These are phyloP conservation scores for Trichophyton mentagrophytes DNA, from an alignment of 2,329 filamentous ascomycete species.

Conservation along the genomic window DNA sequence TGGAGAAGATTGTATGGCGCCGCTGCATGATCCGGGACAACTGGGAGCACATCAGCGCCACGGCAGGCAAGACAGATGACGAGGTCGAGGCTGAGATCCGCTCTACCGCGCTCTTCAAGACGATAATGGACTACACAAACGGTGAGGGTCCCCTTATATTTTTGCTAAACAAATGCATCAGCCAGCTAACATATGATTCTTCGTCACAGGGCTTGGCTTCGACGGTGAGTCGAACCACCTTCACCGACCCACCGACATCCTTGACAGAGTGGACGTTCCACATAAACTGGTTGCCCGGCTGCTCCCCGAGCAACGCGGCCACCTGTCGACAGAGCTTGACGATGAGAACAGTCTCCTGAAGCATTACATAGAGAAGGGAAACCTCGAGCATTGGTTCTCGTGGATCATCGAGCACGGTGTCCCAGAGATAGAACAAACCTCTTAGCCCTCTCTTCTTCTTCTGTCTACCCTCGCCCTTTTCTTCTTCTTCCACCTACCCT, in stretches of 20 bases:
- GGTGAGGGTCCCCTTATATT: constrained; percentile 37
- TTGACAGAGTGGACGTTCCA: constrained; percentile 19
- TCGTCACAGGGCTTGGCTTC: constrained; percentile 13
- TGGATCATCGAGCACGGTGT: constrained; percentile 21
- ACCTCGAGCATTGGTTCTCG: constrained; percentile 57
- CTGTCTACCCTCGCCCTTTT: neutral
- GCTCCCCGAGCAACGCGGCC: constrained; percentile 45
- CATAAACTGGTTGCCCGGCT: constrained; percentile 20
- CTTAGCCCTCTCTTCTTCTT: neutral
- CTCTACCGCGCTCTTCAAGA: constrained; percentile 55
- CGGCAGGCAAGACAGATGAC: constrained; percentile 57
- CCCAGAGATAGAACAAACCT: constrained; percentile 1
- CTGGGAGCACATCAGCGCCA: constrained; percentile 70
- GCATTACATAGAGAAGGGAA: constrained; percentile 52
- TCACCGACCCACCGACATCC: constrained; percentile 12
- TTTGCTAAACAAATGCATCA: constrained; percentile 2
- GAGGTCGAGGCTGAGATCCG: constrained; percentile 51
- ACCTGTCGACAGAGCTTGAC: constrained; percentile 58
- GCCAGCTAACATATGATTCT: constrained; percentile 1
- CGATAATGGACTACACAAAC: constrained; percentile 50
- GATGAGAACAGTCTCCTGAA: constrained; percentile 57
- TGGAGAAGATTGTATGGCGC: constrained; percentile 66
- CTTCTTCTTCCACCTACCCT: neutral
- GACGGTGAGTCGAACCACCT: constrained; percentile 4
- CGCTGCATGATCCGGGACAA: constrained; percentile 72